These are phyloP conservation scores for Tulasnella sp. DNA, from an alignment of 768 basidiomycete species.

Conservation along the genomic window DNA sequence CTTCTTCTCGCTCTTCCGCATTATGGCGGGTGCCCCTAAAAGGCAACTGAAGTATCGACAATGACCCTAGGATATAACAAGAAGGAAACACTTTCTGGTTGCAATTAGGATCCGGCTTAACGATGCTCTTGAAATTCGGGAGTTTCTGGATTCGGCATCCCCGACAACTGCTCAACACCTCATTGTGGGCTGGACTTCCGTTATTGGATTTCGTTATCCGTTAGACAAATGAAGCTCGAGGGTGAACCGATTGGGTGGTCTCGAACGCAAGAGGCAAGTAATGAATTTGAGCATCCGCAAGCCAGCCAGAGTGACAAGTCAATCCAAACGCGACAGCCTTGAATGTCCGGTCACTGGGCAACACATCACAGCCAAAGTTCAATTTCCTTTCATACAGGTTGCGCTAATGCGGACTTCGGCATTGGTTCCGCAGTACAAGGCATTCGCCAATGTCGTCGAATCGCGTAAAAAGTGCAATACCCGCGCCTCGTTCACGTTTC, in stretches of 20 bases:
- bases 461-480: neutral
- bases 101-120: neutral
- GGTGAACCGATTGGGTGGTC: neutral
- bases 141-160: neutral
- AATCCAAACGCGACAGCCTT: neutral
- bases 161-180: neutral
- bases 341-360: neutral
- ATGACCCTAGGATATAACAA: neutral
- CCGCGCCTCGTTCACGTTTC: neutral
- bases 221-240: neutral
- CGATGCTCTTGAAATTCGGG: neutral
- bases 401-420: neutral
- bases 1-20: conserved; percentile 6
- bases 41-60: neutral
- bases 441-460: neutral
- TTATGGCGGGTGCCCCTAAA: conserved; percentile 2
- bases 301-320: neutral
- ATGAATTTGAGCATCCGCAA: neutral
- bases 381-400: neutral
- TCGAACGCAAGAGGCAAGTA: neutral
- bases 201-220: neutral
- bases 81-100: neutral
- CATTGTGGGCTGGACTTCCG: neutral
- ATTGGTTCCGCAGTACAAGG: neutral
- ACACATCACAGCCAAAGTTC: neutral